Conservation (phyloP, 352 stramenopile species). For the Nothophytophthora sp. region DNA sequence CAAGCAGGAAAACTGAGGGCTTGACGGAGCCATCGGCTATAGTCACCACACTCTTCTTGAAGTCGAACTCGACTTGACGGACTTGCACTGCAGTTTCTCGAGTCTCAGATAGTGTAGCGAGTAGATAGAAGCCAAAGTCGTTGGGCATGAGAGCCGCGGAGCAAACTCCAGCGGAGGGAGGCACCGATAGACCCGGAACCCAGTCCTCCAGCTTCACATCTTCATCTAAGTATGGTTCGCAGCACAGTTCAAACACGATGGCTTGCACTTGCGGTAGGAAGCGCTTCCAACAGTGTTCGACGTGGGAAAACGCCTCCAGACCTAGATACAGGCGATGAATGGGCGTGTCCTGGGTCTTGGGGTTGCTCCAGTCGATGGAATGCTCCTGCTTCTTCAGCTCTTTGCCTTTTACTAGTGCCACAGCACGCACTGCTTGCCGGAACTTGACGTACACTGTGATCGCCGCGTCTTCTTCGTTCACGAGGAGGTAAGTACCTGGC, state of each 20-base stretch:
- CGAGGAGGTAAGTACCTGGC: conserved; percentile 46
- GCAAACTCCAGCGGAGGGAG: conserved; percentile 11
- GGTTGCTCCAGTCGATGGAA: conserved; percentile 36
- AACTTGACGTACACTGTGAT: conserved; percentile 67
- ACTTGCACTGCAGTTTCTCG: conserved; percentile 26
- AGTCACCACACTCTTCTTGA: conserved; percentile 39
- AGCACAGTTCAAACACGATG: conserved; percentile 62
- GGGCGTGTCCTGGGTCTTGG: conserved; percentile 19
- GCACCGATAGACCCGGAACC: conserved; percentile 16
- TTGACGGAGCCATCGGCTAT: conserved; percentile 57
- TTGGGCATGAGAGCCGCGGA: conserved; percentile 39
- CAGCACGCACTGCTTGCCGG: conserved; percentile 36
- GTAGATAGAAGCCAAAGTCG: conserved; percentile 54
- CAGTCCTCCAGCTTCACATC: conserved; percentile 47
- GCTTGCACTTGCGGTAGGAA: conserved; percentile 65
- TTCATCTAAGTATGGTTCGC: conserved; percentile 47
- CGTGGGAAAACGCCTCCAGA: conserved; percentile 24
- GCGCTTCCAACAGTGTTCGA: conserved; percentile 58
- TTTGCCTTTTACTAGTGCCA: conserved; percentile 49
- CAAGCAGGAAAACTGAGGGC: conserved; percentile 38
- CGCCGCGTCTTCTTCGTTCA: conserved; percentile 38
- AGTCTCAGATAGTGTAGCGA: conserved; percentile 24
- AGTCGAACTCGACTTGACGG: conserved; percentile 69
- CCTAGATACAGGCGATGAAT: conserved; percentile 44
- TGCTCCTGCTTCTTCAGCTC: conserved; percentile 41